phyloP scores from a whole-genome alignment of 768 basidiomycete genomes.

The Rhizopogon sp. region DNA sequence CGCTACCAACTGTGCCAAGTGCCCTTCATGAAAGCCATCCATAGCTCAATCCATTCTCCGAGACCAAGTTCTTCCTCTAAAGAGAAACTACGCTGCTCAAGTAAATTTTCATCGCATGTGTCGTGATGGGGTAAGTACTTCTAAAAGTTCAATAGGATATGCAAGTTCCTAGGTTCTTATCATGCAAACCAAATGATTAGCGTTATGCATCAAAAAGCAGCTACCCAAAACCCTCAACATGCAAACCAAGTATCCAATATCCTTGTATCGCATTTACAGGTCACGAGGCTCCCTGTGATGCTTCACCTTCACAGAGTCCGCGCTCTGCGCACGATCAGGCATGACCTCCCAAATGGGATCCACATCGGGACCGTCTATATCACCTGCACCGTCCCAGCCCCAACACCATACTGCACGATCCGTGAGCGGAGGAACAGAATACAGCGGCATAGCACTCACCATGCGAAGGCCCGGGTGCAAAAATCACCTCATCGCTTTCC shows the following conservation, averaged over 20 bases:
- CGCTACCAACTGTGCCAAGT: conserved; percentile 59
- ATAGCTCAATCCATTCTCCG: too few species aligned
- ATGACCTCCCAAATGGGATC: conserved; percentile 95
- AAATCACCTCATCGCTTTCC: conserved; percentile 73
- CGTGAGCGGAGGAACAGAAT: not conserved
- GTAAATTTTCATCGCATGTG: too few species aligned
- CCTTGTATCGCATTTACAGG: conserved; percentile 8
- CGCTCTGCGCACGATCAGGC: conserved; percentile 55
- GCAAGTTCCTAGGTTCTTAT: too few species aligned
- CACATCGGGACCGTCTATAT: conserved; percentile 95
- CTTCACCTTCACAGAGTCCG: conserved; percentile 61
- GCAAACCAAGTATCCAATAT: not conserved
- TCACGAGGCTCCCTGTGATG: conserved; percentile 50
- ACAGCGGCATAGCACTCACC: conserved; percentile 41
- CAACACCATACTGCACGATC: conserved; percentile 86
- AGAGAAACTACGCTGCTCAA: too few species aligned
- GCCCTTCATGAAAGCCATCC: conserved; percentile 24
- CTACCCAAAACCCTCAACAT: not conserved
- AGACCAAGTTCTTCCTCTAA: too few species aligned
- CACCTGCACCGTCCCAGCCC: conserved; percentile 99
- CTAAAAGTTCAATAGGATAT: too few species aligned
- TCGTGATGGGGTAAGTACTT: too few species aligned
- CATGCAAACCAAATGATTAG: too few species aligned
- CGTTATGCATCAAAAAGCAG: too few species aligned
- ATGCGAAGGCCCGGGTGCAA: conserved; percentile 76